Conservation (phyloP, 176 grass and related monocot genomes). For the Otatea glauca region DNA sequence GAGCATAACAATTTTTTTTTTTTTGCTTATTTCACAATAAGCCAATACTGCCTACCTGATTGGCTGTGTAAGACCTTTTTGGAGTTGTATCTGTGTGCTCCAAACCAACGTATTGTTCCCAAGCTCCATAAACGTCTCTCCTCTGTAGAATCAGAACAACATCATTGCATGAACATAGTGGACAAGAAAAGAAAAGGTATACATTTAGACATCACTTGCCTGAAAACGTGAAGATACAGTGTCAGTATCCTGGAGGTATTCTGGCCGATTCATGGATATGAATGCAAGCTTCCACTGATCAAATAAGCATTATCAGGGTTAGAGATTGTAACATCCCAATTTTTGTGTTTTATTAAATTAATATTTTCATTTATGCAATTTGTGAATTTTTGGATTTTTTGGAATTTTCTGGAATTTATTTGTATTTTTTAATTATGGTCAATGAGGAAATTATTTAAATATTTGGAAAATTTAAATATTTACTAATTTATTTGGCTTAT, state of each 20-base stretch:
- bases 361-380: too few relatives aligned
- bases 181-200: not conserved
- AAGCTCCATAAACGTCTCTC: constrained; percentile 74
- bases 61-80: constrained; percentile 65
- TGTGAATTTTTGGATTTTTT: too few relatives aligned
- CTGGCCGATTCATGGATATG: constrained; percentile 70
- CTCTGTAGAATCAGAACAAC: constrained; percentile 47
- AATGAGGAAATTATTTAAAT: too few relatives aligned
- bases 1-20: not conserved
- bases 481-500: too few relatives aligned
- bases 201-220: constrained; percentile 51
- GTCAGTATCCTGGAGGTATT: constrained; percentile 72
- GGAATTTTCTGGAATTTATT: too few relatives aligned
- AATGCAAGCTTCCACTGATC: constrained; percentile 76
- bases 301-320: constrained; percentile 35
- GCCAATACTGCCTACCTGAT: constrained; percentile 55
- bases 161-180: constrained; percentile 29
- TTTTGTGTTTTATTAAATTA: too few relatives aligned
- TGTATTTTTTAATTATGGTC: too few relatives aligned
- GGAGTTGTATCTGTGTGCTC: constrained; percentile 73
- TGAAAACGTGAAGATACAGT: constrained; percentile 72
- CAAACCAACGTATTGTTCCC: constrained; percentile 85
- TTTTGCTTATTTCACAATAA: constrained; percentile 11
- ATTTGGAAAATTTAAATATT: too few relatives aligned
- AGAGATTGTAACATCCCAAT: too few relatives aligned